Percentiles rank a stretch among this genome's conserved stretches.
These are phyloP conservation scores for Paraphoma sp. DNA, from an alignment of 2,329 filamentous ascomycete genomes.

Conservation along the genomic window DNA sequence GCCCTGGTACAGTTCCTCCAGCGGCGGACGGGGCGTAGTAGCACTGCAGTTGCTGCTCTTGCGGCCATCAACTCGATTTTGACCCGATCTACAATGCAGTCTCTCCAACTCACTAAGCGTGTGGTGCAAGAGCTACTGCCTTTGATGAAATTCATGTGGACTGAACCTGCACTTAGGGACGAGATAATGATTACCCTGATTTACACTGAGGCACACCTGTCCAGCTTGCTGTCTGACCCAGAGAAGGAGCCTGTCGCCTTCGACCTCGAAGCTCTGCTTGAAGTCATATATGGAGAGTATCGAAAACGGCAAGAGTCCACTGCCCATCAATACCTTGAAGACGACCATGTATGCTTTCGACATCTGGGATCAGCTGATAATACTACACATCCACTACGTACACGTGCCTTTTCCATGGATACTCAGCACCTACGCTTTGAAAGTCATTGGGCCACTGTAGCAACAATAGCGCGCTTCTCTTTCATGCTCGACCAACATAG, in stretches of 20 bases:
- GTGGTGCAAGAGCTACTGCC: constrained; percentile 70
- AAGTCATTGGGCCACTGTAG: constrained; percentile 46
- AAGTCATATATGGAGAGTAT: constrained; percentile 81
- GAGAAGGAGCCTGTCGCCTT: constrained; percentile 36
- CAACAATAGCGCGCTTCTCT: constrained; percentile 49
- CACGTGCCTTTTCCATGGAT: constrained; percentile 43
- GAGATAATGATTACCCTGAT: constrained; percentile 77
- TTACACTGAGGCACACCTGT: constrained; percentile 57
- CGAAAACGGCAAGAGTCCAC: constrained; percentile 67
- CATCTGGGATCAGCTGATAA: constrained; percentile 46
- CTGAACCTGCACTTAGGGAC: constrained; percentile 67
- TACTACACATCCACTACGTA: constrained; percentile 34
- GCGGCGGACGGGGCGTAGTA: constrained; percentile 66
- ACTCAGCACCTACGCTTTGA: constrained; percentile 37
- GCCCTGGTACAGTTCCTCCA: constrained; percentile 68
- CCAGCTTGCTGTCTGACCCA: constrained; percentile 34
- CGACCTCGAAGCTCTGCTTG: constrained; percentile 68
- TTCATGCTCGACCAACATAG: constrained; percentile 41
- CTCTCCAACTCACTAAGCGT: constrained; percentile 66
- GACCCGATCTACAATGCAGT: constrained; percentile 70
- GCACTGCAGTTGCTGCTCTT: constrained; percentile 76
- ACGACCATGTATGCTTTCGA: constrained; percentile 72
- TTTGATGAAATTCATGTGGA: constrained; percentile 78
- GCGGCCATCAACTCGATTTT: constrained; percentile 76
- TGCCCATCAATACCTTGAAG: constrained; percentile 61